Conservation (phyloP, 2,329 filamentous ascomycete genomes). For the Ustilaginoidea virens region DNA sequence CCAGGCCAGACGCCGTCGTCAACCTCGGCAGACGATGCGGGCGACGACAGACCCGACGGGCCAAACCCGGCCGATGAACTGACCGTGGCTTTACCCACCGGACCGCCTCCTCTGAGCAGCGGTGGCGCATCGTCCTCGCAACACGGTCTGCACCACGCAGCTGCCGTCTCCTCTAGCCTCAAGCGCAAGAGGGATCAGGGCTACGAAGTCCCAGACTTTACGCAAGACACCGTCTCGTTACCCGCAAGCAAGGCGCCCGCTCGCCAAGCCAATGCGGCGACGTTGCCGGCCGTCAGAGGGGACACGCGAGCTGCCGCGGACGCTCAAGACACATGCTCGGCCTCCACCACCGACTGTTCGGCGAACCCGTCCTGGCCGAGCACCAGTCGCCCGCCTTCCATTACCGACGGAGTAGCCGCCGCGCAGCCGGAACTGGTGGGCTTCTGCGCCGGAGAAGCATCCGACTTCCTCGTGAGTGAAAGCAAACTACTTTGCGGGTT, state of each 20-base stretch:
- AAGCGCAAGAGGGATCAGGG: conserved; percentile 16
- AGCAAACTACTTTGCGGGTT: conserved; percentile 1
- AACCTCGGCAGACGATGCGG: too few relatives aligned
- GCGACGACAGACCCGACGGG: too few relatives aligned
- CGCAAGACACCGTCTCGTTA: conserved; percentile 16
- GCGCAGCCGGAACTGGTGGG: conserved; percentile 22
- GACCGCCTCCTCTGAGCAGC: too few relatives aligned
- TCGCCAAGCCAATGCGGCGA: too few relatives aligned
- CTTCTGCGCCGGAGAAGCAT: conserved; percentile 19
- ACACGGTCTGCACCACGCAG: neutral
- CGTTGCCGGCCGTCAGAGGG: too few relatives aligned
- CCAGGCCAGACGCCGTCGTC: neutral
- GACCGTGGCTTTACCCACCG: conserved; percentile 1
- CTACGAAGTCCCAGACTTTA: conserved; percentile 13
- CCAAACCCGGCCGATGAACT: neutral
- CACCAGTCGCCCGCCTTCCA: too few relatives aligned
- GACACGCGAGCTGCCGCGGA: too few relatives aligned
- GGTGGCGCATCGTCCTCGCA: neutral
- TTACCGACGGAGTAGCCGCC: conserved; percentile 15
- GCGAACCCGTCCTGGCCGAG: too few relatives aligned
- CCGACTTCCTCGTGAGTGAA: conserved; percentile 17
- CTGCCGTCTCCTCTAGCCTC: conserved; percentile 1
- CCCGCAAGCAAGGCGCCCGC: conserved; percentile 5
- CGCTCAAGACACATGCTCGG: too few relatives aligned
- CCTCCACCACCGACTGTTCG: too few relatives aligned